phyloP scores from a whole-genome alignment of 768 basidiomycete genomes.

The Lactarius akahatsu region DNA sequence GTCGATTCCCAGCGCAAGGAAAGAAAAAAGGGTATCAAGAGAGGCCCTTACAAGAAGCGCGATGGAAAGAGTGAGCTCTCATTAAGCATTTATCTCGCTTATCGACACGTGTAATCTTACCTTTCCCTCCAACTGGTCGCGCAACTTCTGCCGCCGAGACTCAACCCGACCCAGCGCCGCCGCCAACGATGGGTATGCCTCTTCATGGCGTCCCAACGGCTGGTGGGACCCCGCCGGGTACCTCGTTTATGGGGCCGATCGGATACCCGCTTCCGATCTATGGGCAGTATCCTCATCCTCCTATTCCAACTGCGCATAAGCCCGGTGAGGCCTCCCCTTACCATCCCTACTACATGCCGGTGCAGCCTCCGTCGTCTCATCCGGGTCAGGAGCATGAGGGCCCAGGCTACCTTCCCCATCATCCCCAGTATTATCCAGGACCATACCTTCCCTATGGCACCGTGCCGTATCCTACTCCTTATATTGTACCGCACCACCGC shows the following conservation, averaged over 20 bases:
- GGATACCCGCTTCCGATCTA: constrained; percentile 57
- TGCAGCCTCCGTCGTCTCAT: constrained; percentile 43
- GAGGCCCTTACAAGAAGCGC: constrained; percentile 94
- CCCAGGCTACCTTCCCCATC: constrained; percentile 35
- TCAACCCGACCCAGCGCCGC: constrained; percentile 43
- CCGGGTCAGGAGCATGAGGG: constrained; percentile 39
- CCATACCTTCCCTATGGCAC: constrained; percentile 49
- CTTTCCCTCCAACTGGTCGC: constrained; percentile 41
- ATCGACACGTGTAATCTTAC: constrained; percentile 30
- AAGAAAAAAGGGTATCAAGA: constrained; percentile 82
- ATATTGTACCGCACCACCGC: constrained; percentile 44
- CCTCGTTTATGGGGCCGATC: constrained; percentile 53
- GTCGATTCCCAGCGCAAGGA: constrained; percentile 91
- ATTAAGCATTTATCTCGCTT: constrained; percentile 25
- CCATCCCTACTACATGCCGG: constrained; percentile 48
- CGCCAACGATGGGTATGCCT: constrained; percentile 35
- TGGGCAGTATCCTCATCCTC: constrained; percentile 55
- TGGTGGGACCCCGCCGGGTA: constrained; percentile 43
- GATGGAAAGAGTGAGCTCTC: constrained; percentile 76
- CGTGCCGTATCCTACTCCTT: constrained; percentile 47
- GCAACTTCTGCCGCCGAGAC: constrained; percentile 54
- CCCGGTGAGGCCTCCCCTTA: constrained; percentile 53
- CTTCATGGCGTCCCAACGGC: constrained; percentile 34
- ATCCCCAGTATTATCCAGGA: constrained; percentile 46
- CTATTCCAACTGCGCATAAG: constrained; percentile 45